These are phyloP conservation scores for Penstemon newberryi DNA, from an alignment of 257 asterid genomes.

Conservation along the genomic window DNA sequence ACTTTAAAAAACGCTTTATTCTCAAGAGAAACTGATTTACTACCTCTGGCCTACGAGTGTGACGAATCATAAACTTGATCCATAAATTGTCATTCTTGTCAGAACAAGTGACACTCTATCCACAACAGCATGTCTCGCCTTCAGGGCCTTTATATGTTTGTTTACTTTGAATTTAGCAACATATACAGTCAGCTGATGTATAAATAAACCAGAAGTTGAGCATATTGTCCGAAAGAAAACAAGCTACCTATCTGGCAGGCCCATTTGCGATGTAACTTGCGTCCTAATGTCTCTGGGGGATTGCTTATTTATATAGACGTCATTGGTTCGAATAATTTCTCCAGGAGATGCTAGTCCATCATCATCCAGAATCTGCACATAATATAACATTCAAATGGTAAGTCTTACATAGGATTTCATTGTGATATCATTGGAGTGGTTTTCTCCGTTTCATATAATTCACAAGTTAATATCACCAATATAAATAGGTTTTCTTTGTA, in stretches of 20 bases:
- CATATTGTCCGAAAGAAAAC: no score
- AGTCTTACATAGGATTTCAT: no score
- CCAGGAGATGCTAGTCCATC: slow-evolving; percentile 99
- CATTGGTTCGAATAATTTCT: slow-evolving; percentile 66
- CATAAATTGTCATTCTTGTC: slow-evolving; percentile 63
- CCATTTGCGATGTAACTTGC: slow-evolving; percentile 24
- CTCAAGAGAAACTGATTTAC: slow-evolving; percentile 15
- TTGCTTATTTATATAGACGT: slow-evolving; percentile 71
- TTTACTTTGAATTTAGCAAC: slow-evolving; percentile 34
- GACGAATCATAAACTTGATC: slow-evolving; percentile 84
- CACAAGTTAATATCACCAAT: no score
- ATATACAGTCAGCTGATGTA: slow-evolving; percentile 21
- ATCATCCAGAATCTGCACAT: slow-evolving; percentile 73
- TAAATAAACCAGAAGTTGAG: slow-evolving; percentile 7
- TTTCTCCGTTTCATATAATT: no score
- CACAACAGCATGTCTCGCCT: slow-evolving; percentile 75
- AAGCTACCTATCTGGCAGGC: slow-evolving; percentile 56
- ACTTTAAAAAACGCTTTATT: neutral
- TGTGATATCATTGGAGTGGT: no score
- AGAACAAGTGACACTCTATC: slow-evolving; percentile 82
- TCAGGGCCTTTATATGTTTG: slow-evolving; percentile 72
- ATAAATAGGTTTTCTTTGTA: no score
- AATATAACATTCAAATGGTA: slow-evolving; percentile 19
- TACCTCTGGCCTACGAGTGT: slow-evolving; percentile 99
- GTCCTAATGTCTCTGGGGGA: slow-evolving; percentile 54